These are phyloP conservation scores for Zopfochytrium polystomum DNA, from an alignment of 371 early-diverging fungal genomes.

Conservation along the genomic window DNA sequence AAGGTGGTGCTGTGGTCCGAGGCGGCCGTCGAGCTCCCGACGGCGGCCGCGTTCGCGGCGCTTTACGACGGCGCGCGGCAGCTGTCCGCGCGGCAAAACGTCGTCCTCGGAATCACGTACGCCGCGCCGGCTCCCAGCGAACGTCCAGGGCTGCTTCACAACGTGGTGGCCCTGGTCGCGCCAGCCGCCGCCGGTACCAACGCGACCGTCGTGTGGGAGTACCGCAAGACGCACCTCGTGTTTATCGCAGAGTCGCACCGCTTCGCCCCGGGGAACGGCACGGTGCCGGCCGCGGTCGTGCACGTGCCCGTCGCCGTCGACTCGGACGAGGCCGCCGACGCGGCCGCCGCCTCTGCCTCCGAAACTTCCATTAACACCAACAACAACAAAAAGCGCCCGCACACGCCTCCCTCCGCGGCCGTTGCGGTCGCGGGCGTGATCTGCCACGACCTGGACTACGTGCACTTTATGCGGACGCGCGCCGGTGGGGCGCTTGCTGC, in stretches of 20 bases:
- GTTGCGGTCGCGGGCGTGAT: neutral
- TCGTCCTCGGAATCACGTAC: too few relatives aligned
- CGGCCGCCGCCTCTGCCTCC: neutral
- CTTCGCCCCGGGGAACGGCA: neutral
- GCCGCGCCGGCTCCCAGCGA: neutral
- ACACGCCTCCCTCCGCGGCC: neutral
- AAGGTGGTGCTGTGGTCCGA: neutral
- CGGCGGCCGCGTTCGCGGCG: too few relatives aligned
- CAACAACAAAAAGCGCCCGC: neutral
- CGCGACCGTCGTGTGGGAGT: neutral
- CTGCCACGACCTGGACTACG: slow-evolving; percentile 1
- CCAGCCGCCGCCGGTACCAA: neutral
- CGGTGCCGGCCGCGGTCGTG: neutral
- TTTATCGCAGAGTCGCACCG: neutral
- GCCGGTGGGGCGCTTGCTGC: neutral
- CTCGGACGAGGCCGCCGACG: neutral
- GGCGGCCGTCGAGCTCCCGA: neutral
- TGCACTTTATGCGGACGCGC: neutral
- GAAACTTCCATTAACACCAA: neutral
- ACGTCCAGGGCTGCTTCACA: neutral
- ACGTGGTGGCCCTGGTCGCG: neutral
- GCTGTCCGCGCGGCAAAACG: too few relatives aligned
- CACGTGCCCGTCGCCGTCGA: neutral
- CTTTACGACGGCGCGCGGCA: too few relatives aligned
- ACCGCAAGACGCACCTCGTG: neutral